Evolutionary conservation across 1,284 basidiomycete species (phyloP), one percentile per base, ranked within the genome.

Genomic region (Chalciporus sp.): DNA sequence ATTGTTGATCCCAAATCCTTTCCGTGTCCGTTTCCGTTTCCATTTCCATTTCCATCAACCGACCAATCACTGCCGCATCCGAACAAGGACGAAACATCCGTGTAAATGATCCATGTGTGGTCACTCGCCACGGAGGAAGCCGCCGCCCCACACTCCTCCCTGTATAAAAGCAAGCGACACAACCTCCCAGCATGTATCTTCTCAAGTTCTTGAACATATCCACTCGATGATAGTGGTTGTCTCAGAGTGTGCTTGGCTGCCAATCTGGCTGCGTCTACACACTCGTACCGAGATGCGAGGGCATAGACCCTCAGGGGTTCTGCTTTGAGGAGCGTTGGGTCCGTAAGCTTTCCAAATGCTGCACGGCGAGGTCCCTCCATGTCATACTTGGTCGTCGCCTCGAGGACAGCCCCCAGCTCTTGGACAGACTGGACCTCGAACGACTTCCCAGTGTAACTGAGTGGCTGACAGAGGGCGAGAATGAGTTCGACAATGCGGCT

Each of bases 391-490:
- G n/a, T 27, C 11, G 53, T 40, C 3, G 51, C 62, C 2, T 57
- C 55, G 12, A 61, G 37, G 35, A 61, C 35, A 14, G 17, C 31
- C 10, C 20, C 20, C n/a, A 60, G 57, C 5, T 61, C 52, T 4
- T 6, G 2, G 44, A 55, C 1, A 8, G 2, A 42, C 8, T 39
- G 11, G 1, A 46, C 28, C 16, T 42, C 37, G 49, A 58, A 52
- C 16, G 19, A 37, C 19, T 31, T 37, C 1, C 52, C 33, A 5
- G 47, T 45, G 40, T 8, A 41, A 16, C 47, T 42, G 0, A 41
- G 46, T 19, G 62, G 71, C 42, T 72, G 70, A 40, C 68, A 72
- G 11, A 70, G 49, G 4, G 61, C 52, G 7, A 74, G 60, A 9
- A 74, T 49, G 4, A 51, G 37, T 23, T 62, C 56, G 28, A 75